A percentile compares a stretch with the other conserved stretches of the same genome.
Conservation (phyloP, 208 protist species). For the Wallacemonas sp. region DNA sequence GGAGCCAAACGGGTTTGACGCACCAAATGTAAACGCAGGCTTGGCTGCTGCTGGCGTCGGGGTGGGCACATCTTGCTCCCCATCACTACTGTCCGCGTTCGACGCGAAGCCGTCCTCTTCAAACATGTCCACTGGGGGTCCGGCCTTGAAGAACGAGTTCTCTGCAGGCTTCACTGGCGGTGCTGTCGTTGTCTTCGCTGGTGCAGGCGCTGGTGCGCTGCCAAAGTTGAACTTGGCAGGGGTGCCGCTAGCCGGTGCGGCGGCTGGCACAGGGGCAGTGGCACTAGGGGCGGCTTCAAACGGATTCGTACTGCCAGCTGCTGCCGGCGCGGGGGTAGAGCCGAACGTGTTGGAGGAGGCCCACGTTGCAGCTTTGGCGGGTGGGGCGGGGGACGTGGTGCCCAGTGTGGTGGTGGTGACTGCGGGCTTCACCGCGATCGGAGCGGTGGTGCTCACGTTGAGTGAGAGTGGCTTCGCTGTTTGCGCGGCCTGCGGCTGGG, state of each 20-base stretch:
- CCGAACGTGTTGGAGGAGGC: not conserved
- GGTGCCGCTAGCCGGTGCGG: too few species aligned
- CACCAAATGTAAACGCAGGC: conserved; percentile 16
- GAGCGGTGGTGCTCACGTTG: not conserved
- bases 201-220: conserved; percentile 3
- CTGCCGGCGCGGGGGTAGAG: not conserved
- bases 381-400: too few species aligned
- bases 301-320: too few species aligned
- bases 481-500: too few species aligned
- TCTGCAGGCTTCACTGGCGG: not conserved
- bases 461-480: conserved; percentile 1
- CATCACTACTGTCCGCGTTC: conserved; percentile 58
- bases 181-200: too few species aligned
- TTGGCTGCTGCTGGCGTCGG: conserved; percentile 24
- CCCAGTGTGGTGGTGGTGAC: too few species aligned
- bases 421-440: not conserved
- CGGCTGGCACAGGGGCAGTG: not conserved
- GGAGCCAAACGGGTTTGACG: conserved; percentile 4
- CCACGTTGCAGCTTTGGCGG: too few species aligned
- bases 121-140: conserved; percentile 54
- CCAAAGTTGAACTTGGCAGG: conserved; percentile 21
- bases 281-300: not conserved
- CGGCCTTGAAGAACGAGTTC: conserved; percentile 53
- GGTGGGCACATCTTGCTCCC: conserved; percentile 19
- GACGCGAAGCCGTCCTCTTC: conserved; percentile 74